Percentiles rank a stretch among this genome's conserved stretches.
phyloP scores from a whole-genome alignment of 1,284 basidiomycete species.

The Leccinum discolor region DNA sequence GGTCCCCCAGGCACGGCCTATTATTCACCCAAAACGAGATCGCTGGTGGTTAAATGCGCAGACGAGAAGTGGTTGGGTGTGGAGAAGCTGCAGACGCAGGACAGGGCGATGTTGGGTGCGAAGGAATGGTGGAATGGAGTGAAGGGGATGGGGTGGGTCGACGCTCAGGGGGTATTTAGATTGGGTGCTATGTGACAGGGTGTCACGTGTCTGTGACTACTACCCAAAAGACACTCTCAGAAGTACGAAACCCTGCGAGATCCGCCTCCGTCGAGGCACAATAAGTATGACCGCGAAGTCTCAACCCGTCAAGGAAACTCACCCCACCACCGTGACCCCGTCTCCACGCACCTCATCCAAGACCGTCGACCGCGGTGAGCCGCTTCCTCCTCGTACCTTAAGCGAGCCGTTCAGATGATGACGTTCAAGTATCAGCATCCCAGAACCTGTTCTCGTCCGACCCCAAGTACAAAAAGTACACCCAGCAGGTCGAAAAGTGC shows the following conservation, averaged over 20 bases:
- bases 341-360: conserved; percentile 39
- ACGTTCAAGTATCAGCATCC: conserved; percentile 36
- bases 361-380: conserved; percentile 52
- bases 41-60: conserved; percentile 26
- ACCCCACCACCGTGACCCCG: conserved; percentile 15
- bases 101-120: conserved; percentile 30
- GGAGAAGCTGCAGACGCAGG: conserved; percentile 30
- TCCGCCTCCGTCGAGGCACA: conserved; percentile 16
- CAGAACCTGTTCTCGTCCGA: conserved; percentile 68
- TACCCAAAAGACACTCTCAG: background rate
- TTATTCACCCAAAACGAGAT: conserved; percentile 17
- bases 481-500: conserved; percentile 88
- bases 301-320: conserved; percentile 17
- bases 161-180: conserved; percentile 13
- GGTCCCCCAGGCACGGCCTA: conserved; percentile 13
- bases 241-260: conserved; percentile 4
- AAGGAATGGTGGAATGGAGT: conserved; percentile 37
- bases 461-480: conserved; percentile 96
- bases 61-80: conserved; percentile 26
- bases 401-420: conserved; percentile 2
- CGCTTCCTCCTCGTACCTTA: conserved; percentile 3
- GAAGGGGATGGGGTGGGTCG: conserved; percentile 28
- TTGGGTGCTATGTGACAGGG: conserved; percentile 18
- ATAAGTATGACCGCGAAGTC: conserved; percentile 21
- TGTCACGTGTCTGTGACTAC: conserved; percentile 14